Evolutionary conservation across 2,329 filamentous ascomycete species (phyloP), one percentile per base, ranked within the genome.

Genomic region (Monascus ruber): DNA sequence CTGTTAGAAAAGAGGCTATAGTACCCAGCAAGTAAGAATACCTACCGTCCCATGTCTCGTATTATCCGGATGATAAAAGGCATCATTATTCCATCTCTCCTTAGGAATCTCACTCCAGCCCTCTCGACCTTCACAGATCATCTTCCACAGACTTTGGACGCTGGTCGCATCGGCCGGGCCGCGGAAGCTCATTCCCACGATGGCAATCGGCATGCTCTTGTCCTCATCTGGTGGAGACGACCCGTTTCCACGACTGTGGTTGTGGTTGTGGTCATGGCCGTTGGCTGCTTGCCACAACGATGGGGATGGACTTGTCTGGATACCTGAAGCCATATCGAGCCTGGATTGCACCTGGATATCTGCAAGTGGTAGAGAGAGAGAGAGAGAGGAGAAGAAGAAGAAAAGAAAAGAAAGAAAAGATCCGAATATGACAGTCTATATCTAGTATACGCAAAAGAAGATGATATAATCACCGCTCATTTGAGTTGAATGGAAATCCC

Each of bases 41-140:
- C 49, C 38, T 40, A 55, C 53, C 24, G 51, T 50, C 26, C 53
- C 52, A 41, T 52, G 47, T 11, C 49, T 38, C 7, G 41, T 32
- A 34, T 53, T 38, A 26, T 55, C 47, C 6, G 51, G 51, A 38
- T 56, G 54, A 33, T 51, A 46, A n/a, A 54, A 56, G 10, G 48
- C 47, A 7, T 40, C 36, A 6, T 37, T 42, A 5, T 53, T 54
- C 51, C 48, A 51, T 34, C 49, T 42, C 1, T 25, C 28, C 4
- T 31, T 37, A 5, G 52, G 49, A 17, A 55, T 54, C 1, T 25
- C 32, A 31, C 35, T 43, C 50, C 46, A 51, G 17, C 37, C 49
- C 33, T 52, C 47, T 37, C 44, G 46, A 2, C 47, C 42, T 10
- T 45, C 38, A 2, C 44, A 11, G 1, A 55, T 46, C 46, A 54